Evolutionary conservation across 2,329 filamentous ascomycete genomes (phyloP).

Genomic region (Sarocladium strictum): DNA sequence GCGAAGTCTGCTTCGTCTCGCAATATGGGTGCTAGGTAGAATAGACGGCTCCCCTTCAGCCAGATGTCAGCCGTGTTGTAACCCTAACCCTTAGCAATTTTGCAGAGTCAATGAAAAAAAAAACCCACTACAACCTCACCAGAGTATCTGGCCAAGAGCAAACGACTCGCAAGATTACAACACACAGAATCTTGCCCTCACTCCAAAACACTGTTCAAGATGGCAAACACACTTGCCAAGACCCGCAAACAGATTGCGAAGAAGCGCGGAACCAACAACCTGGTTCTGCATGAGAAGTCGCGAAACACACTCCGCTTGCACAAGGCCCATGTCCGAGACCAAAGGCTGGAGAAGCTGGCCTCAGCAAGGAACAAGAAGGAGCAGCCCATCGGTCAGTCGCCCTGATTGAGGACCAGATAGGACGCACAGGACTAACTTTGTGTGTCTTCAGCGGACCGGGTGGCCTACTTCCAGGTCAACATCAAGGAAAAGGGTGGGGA

Average conservation of each 20-base stretch:
- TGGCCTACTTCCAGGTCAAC: constrained; percentile 63
- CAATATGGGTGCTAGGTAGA: no score
- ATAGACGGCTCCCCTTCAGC: no score
- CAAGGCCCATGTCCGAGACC: constrained; percentile 72
- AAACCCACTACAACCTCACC: background rate
- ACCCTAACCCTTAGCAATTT: constrained; percentile 1
- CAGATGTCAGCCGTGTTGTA: background rate
- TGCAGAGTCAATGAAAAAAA: background rate
- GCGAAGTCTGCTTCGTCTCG: background rate
- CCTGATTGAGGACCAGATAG: background rate
- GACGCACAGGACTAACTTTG: background rate
- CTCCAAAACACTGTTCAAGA: constrained; percentile 30
- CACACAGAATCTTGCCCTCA: background rate
- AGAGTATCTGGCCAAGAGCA: background rate
- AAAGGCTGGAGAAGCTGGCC: constrained; percentile 69
- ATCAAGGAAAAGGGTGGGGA: constrained; percentile 42
- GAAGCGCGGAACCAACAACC: constrained; percentile 70
- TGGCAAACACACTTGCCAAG: constrained; percentile 75
- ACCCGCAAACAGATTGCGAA: constrained; percentile 85
- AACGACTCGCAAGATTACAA: background rate
- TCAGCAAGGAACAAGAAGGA: constrained; percentile 68
- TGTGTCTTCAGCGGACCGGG: constrained; percentile 26
- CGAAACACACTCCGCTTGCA: constrained; percentile 78
- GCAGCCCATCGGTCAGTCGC: constrained; percentile 59
- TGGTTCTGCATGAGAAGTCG: constrained; percentile 79